phyloP scores from a whole-genome alignment of 768 basidiomycete genomes.

The Dictyophora rubrovolvata region DNA sequence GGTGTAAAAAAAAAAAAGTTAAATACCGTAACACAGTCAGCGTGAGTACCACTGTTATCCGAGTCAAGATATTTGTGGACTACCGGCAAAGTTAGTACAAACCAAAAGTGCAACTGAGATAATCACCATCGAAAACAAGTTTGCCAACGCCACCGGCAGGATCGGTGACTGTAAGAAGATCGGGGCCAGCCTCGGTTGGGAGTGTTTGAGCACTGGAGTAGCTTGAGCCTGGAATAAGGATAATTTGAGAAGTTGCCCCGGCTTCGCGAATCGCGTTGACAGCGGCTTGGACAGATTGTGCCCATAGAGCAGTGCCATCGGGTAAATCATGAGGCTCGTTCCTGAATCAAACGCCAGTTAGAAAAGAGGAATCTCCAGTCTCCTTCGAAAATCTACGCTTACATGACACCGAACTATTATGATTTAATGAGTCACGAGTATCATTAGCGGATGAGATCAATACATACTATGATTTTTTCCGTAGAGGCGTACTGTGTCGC shows the following conservation, averaged over 20 bases:
- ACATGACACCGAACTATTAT: conserved; percentile 5
- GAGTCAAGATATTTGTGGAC: conserved; percentile 38
- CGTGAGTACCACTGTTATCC: conserved; percentile 34
- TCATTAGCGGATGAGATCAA: conserved; percentile 9
- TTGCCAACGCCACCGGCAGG: conserved; percentile 27
- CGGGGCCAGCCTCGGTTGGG: conserved; percentile 29
- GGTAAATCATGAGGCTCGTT: conserved; percentile 40
- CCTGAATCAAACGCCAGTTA: conserved; percentile 24
- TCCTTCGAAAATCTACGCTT: background rate
- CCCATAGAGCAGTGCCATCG: conserved; percentile 23
- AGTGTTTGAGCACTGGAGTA: conserved; percentile 30
- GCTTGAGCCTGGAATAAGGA: conserved; percentile 35
- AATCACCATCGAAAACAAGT: conserved; percentile 33
- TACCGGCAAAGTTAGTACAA: conserved; percentile 3
- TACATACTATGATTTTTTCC: conserved; percentile 26
- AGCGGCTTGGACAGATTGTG: conserved; percentile 26
- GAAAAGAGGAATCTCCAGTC: conserved; percentile 10
- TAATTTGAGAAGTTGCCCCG: conserved; percentile 30
- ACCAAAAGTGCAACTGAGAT: background rate
- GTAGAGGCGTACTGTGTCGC: conserved; percentile 28
- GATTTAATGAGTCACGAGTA: background rate
- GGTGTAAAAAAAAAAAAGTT: background rate
- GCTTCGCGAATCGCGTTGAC: conserved; percentile 34
- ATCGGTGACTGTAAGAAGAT: conserved; percentile 32
- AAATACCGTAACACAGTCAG: conserved; percentile 31